These are phyloP conservation scores for Paecilomyces variotii DNA, from an alignment of 2,329 filamentous ascomycete genomes.

Conservation along the genomic window DNA sequence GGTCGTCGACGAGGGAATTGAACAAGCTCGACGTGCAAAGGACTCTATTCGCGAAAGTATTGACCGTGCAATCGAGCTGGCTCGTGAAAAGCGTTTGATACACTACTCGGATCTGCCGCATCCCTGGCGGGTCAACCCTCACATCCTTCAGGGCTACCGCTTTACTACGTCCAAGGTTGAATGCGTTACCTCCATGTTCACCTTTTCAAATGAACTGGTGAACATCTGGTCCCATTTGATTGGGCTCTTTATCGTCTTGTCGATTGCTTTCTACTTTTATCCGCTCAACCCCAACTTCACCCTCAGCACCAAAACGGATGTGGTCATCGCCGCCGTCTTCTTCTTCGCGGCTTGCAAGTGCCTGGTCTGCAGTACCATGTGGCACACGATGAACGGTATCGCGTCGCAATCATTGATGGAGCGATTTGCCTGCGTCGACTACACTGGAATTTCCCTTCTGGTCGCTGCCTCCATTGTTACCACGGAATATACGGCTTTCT, in stretches of 20 bases:
- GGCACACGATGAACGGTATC: constrained; percentile 98
- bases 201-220: constrained; percentile 83
- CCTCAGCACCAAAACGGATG: constrained; percentile 76
- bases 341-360: constrained; percentile 95
- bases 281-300: constrained; percentile 80
- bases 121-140: constrained; percentile 91
- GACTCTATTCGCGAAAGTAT: constrained; percentile 78
- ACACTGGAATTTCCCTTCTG: constrained; percentile 91
- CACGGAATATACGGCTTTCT: constrained; percentile 97
- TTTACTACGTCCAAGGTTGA: constrained; percentile 88
- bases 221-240: constrained; percentile 98
- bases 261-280: constrained; percentile 93
- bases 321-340: constrained; percentile 87
- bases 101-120: constrained; percentile 82
- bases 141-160: constrained; percentile 85
- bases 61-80: constrained; percentile 64
- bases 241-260: constrained; percentile 77
- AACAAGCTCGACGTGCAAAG: constrained; percentile 73
- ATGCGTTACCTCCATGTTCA: constrained; percentile 75
- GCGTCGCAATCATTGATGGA: constrained; percentile 84
- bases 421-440: constrained; percentile 94
- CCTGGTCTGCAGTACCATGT: constrained; percentile 87
- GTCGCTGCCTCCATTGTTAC: constrained; percentile 95
- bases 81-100: constrained; percentile 73
- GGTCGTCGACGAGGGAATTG: constrained; percentile 72